Percentiles rank a stretch among this genome's conserved stretches.
These are phyloP conservation scores for Amanita rimosa DNA, from an alignment of 768 basidiomycete species.

Conservation along the genomic window DNA sequence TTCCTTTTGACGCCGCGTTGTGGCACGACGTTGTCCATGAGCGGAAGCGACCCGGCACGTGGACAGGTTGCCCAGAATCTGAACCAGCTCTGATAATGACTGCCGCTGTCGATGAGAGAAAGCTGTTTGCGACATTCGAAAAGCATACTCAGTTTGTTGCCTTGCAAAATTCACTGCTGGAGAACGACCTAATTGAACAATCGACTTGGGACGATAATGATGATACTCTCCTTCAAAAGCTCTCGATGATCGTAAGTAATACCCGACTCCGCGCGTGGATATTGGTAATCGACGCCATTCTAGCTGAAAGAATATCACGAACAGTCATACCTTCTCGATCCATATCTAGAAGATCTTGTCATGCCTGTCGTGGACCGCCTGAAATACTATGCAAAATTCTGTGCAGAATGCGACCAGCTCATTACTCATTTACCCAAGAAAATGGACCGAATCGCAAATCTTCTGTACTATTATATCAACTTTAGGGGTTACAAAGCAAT, in stretches of 20 bases:
- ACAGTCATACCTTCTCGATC: conserved; percentile 86
- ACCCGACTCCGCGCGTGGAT: too few relatives aligned
- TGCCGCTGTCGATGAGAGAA: conserved; percentile 30
- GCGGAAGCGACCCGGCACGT: conserved; percentile 1
- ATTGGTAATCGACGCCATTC: background rate
- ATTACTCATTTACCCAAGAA: background rate
- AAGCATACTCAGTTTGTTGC: conserved; percentile 47
- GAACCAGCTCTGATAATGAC: conserved; percentile 4
- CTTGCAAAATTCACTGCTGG: conserved; percentile 39
- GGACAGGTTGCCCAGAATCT: too few relatives aligned
- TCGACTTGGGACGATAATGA: conserved; percentile 30
- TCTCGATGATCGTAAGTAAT: conserved; percentile 39
- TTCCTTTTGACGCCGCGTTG: conserved; percentile 31
- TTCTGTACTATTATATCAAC: conserved; percentile 79
- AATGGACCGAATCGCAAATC: conserved; percentile 10
- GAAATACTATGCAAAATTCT: conserved; percentile 36
- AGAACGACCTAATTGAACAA: conserved; percentile 30
- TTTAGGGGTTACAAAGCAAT: conserved; percentile 86
- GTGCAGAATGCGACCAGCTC: background rate
- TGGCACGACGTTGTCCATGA: conserved; percentile 10
- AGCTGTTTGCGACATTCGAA: conserved; percentile 46
- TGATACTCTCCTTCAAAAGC: conserved; percentile 24
- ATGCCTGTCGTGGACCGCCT: conserved; percentile 60
- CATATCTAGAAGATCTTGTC: conserved; percentile 72
- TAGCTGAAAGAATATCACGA: conserved; percentile 90